A percentile compares a stretch with the other conserved stretches of the same genome.
phyloP scores from a whole-genome alignment of 371 early-diverging fungal species.

The Sporodiniella umbellata region DNA sequence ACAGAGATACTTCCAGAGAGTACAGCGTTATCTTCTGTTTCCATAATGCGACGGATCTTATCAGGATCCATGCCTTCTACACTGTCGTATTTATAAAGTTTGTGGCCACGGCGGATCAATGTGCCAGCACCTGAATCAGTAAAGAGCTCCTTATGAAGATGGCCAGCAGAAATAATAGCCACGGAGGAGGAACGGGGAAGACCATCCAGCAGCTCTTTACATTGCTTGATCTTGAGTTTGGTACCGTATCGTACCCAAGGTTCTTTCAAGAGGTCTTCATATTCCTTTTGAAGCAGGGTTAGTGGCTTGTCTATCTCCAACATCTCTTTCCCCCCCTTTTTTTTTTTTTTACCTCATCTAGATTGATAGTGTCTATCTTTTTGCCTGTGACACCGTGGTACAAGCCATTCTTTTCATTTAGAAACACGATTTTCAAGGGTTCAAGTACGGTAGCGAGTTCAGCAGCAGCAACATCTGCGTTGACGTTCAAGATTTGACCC shows the following conservation, averaged over 20 bases:
- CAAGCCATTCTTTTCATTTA: constrained; percentile 95
- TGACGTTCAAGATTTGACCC: constrained; percentile 96
- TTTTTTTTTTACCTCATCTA: constrained; percentile 78
- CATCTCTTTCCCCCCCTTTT: too few relatives aligned
- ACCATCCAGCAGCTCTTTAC: constrained; percentile 91
- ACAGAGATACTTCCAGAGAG: constrained; percentile 65
- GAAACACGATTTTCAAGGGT: constrained; percentile 93
- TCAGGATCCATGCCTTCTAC: constrained; percentile 75
- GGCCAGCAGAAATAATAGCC: constrained; percentile 94
- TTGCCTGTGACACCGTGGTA: constrained; percentile 90
- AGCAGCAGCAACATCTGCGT: constrained; percentile 97
- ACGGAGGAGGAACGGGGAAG: constrained; percentile 95
- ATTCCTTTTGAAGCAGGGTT: constrained; percentile 54
- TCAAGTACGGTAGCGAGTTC: constrained; percentile 93
- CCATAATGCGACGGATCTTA: constrained; percentile 79
- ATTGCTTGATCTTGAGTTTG: constrained; percentile 92
- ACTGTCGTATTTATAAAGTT: constrained; percentile 68
- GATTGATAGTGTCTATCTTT: constrained; percentile 90
- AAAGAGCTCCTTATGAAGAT: constrained; percentile 95
- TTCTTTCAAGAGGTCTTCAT: constrained; percentile 82
- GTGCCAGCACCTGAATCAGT: constrained; percentile 96
- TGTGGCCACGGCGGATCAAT: constrained; percentile 91
- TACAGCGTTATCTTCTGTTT: constrained; percentile 70
- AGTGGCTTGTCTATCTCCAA: too few relatives aligned
- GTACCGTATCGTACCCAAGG: constrained; percentile 97